A percentile compares a stretch with the other conserved stretches of the same genome.
Evolutionary conservation across 1,284 basidiomycete species (phyloP).

Genomic region (Takashimella tepidaria): DNA sequence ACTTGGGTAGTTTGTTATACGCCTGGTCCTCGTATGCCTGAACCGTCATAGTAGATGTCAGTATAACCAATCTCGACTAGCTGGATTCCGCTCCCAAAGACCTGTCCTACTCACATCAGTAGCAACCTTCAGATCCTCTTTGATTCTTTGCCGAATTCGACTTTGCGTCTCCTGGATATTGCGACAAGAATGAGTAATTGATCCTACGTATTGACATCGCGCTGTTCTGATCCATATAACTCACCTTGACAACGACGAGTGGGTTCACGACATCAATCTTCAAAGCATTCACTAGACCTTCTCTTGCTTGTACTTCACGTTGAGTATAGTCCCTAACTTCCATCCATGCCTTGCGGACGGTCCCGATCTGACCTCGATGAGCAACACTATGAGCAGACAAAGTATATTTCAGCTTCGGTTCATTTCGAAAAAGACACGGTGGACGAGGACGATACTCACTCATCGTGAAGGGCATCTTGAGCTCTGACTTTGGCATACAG

Average conservation of each 20-base stretch:
- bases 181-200: too few relatives aligned
- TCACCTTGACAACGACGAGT: conserved; percentile 62
- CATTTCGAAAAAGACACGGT: not conserved
- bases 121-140: conserved; percentile 77
- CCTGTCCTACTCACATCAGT: conserved; percentile 44
- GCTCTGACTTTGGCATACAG: conserved; percentile 65
- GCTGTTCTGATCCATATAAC: too few relatives aligned
- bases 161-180: conserved; percentile 87
- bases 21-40: conserved; percentile 70
- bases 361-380: conserved; percentile 58
- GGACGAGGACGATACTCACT: conserved; percentile 26
- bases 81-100: not conserved
- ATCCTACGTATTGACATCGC: too few relatives aligned
- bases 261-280: conserved; percentile 66
- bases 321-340: conserved; percentile 79
- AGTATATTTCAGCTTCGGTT: not conserved
- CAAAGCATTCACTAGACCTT: conserved; percentile 67
- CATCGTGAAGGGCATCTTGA: conserved; percentile 53
- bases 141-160: conserved; percentile 78
- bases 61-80: not conserved
- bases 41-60: too few relatives aligned
- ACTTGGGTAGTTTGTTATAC: conserved; percentile 65
- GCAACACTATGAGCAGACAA: conserved; percentile 17
- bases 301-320: conserved; percentile 72
- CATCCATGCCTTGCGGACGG: conserved; percentile 63